A percentile compares a stretch with the other conserved stretches of the same genome.
phyloP scores from a whole-genome alignment of 805 yeast species.

The Hagleromyces aurorensis region DNA sequence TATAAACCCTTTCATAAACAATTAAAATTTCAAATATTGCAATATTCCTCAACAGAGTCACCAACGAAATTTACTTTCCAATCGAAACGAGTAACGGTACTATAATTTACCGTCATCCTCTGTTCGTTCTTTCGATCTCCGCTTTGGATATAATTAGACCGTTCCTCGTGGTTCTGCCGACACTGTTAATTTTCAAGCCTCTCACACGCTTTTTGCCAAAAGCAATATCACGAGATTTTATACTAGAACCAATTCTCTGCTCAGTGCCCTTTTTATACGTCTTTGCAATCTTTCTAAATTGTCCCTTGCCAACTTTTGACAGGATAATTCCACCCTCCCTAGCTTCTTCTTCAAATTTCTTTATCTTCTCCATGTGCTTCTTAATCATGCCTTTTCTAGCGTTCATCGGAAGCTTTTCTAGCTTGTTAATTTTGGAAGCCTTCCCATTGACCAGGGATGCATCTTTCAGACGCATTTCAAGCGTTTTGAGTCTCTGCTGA shows the following conservation, averaged over 20 bases:
- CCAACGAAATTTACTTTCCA: too few species aligned
- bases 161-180: constrained; percentile 71
- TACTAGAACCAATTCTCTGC: constrained; percentile 38
- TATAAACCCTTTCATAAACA: too few species aligned
- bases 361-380: constrained; percentile 43
- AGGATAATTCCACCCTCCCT: constrained; percentile 85
- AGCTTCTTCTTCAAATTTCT: constrained; percentile 66
- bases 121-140: constrained; percentile 50
- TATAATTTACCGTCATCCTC: constrained; percentile 10
- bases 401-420: constrained; percentile 82
- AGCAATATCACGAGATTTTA: constrained; percentile 42
- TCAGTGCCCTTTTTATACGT: constrained; percentile 32
- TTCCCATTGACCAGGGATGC: constrained; percentile 41
- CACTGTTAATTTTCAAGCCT: constrained; percentile 68
- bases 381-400: constrained; percentile 78
- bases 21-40: too few species aligned
- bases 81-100: too few species aligned
- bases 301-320: constrained; percentile 61
- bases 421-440: constrained; percentile 28
- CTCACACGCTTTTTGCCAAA: constrained; percentile 48
- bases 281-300: constrained; percentile 51
- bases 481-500: constrained; percentile 55
- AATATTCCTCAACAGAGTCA: too few species aligned
- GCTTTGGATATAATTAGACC: constrained; percentile 64
- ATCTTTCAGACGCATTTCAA: constrained; percentile 48